A percentile compares a stretch with the other conserved stretches of the same genome.
phyloP scores from a whole-genome alignment of 192 early-diverging fungal genomes.

The Backusella circina region DNA sequence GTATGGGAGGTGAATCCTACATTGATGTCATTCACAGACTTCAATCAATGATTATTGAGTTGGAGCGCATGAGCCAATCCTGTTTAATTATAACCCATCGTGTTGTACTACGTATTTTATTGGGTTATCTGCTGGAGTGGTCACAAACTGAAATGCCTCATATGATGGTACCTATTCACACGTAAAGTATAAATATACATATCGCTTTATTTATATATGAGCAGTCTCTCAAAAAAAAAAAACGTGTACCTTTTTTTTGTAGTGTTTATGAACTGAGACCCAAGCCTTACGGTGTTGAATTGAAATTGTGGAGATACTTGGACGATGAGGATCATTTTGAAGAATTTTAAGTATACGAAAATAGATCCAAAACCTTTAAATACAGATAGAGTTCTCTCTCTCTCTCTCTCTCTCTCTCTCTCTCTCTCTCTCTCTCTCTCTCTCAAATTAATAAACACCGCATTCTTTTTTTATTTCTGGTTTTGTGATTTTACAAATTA shows the following conservation, averaged over 20 bases:
- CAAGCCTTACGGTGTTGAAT: constrained; percentile 36
- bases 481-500: no score
- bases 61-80: constrained; percentile 90
- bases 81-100: constrained; percentile 90
- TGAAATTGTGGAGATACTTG: constrained; percentile 34
- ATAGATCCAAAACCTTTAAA: not conserved
- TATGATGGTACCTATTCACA: constrained; percentile 39
- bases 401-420: no score
- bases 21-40: constrained; percentile 94
- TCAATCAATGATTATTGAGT: constrained; percentile 91
- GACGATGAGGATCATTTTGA: constrained; percentile 32
- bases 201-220: not conserved
- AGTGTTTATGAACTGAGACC: constrained; percentile 39
- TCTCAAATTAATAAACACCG: no score
- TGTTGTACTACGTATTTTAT: constrained; percentile 84
- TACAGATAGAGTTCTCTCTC: not conserved
- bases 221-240: no score
- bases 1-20: constrained; percentile 93
- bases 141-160: constrained; percentile 37
- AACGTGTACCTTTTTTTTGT: not conserved
- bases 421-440: no score
- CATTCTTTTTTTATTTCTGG: no score
- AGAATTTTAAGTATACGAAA: constrained; percentile 17
- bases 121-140: constrained; percentile 86
- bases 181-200: constrained; percentile 13